phyloP scores from a whole-genome alignment of 768 basidiomycete genomes.

The Termitomyces sp. region DNA sequence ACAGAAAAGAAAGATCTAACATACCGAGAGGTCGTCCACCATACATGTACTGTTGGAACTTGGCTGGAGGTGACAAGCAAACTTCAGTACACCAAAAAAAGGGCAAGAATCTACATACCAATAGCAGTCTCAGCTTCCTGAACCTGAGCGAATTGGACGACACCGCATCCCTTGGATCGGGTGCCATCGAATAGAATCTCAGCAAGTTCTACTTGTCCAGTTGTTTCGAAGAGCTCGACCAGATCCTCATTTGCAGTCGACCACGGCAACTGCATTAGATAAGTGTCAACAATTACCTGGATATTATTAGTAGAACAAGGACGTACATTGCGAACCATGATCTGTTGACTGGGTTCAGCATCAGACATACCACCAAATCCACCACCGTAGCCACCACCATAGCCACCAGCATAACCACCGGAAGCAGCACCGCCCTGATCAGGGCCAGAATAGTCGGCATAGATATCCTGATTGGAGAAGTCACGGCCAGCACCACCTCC shows the following conservation, averaged over 20 bases:
- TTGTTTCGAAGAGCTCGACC: conserved; percentile 97
- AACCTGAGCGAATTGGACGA: conserved; percentile 89
- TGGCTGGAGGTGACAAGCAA: conserved; percentile 41
- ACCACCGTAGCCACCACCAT: conserved; percentile 27
- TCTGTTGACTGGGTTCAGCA: conserved; percentile 91
- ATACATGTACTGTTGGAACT: conserved; percentile 95
- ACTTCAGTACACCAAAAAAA: background rate
- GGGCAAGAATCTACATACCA: conserved; percentile 36
- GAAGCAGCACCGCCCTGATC: conserved; percentile 55
- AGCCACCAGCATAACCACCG: conserved; percentile 27
- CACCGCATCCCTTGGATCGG: conserved; percentile 90
- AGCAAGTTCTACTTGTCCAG: conserved; percentile 89
- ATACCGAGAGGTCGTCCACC: conserved; percentile 82
- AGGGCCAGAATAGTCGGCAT: conserved; percentile 90
- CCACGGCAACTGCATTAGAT: conserved; percentile 76
- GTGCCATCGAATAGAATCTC: conserved; percentile 93
- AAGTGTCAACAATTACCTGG: background rate
- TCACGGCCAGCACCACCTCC: conserved; percentile 59
- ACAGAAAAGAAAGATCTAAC: conserved; percentile 18
- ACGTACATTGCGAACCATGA: conserved; percentile 97
- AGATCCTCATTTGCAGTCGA: conserved; percentile 98
- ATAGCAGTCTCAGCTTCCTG: conserved; percentile 93
- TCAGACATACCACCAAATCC: conserved; percentile 32
- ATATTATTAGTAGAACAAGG: background rate
- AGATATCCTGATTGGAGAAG: conserved; percentile 85